These are phyloP conservation scores for Diaporthe nobilis DNA, from an alignment of 2,329 filamentous ascomycete genomes.

Conservation along the genomic window DNA sequence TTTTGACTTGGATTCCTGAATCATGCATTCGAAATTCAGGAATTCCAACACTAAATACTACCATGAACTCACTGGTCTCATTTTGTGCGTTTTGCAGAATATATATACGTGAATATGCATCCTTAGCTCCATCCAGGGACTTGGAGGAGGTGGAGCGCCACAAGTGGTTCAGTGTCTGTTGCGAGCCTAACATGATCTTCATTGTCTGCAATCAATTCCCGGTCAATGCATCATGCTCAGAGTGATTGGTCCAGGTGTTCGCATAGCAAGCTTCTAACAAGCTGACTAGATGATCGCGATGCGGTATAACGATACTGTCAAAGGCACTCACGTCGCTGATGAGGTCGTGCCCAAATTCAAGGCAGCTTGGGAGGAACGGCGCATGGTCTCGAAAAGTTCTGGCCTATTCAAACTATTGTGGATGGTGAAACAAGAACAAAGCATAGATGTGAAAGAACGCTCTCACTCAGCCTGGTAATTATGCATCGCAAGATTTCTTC, in stretches of 20 bases:
- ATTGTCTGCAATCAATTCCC: neutral
- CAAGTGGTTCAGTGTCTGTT: neutral
- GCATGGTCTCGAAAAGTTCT: neutral
- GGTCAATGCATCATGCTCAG: neutral
- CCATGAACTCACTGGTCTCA: no score
- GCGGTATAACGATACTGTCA: neutral
- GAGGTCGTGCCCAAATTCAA: neutral
- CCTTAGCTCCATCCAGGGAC: no score
- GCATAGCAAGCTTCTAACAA: neutral
- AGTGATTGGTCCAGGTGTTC: neutral
- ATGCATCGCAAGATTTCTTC: neutral
- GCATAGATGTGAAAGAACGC: neutral
- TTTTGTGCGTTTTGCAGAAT: no score
- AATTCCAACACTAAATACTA: neutral
- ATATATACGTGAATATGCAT: no score
- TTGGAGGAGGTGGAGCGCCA: neutral
- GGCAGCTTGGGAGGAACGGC: neutral
- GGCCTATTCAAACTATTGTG: neutral
- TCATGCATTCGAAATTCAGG: no score
- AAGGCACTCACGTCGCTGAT: neutral
- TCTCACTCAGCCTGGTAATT: neutral
- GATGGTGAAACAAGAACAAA: neutral
- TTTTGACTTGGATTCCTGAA: slow-evolving; percentile 49
- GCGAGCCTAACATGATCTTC: neutral
- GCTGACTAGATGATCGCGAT: neutral